Conservation (phyloP, 2,329 filamentous ascomycete species). For the Lachnellula willkommii region DNA sequence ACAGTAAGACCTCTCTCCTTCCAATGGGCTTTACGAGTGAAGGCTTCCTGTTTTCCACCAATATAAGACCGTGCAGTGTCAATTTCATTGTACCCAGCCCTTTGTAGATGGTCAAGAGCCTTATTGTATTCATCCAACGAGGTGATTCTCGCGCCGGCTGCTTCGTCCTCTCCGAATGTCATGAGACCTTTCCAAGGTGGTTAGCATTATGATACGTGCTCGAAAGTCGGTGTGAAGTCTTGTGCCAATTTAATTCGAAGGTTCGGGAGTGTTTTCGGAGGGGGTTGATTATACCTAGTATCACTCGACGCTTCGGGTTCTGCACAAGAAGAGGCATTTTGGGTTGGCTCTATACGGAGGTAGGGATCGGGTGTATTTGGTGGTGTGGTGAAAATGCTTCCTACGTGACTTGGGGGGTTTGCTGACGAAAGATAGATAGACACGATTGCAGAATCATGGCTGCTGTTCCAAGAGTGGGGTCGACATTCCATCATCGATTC, state of each 20-base stretch:
- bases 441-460: too few species aligned
- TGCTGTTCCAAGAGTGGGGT: too few species aligned
- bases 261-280: too few species aligned
- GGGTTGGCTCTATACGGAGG: not conserved
- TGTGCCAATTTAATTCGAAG: too few species aligned
- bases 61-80: slow-evolving; percentile 78
- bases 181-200: slow-evolving; percentile 54
- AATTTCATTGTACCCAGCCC: slow-evolving; percentile 75
- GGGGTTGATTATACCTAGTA: not conserved
- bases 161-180: slow-evolving; percentile 68
- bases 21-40: slow-evolving; percentile 69
- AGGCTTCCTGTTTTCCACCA: slow-evolving; percentile 69
- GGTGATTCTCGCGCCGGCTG: slow-evolving; percentile 66
- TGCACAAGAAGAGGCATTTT: slow-evolving; percentile 27
- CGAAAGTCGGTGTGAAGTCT: too few species aligned
- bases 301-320: slow-evolving; percentile 41
- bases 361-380: not conserved
- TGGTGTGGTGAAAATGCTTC: not conserved
- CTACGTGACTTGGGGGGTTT: too few species aligned
- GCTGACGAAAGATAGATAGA: too few species aligned
- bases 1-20: slow-evolving; percentile 70
- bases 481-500: too few species aligned
- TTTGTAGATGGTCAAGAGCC: slow-evolving; percentile 69
- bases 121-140: slow-evolving; percentile 60
- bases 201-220: not conserved